phyloP scores from a whole-genome alignment of 2,329 filamentous ascomycete genomes.

The Epichloe aotearoae region DNA sequence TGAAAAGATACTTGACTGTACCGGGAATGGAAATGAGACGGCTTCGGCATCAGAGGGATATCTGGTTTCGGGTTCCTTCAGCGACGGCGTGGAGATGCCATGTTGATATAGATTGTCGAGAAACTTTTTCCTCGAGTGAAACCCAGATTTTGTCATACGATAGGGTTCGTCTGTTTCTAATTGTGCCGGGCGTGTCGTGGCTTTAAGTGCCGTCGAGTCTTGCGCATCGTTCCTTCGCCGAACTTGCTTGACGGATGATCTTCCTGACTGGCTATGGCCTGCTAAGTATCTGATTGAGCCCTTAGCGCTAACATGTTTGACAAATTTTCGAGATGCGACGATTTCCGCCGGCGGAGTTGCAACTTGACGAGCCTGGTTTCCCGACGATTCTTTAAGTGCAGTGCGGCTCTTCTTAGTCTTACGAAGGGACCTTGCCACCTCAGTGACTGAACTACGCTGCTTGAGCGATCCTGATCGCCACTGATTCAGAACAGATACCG shows the following conservation, averaged over 20 bases:
- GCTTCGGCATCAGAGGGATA: not conserved
- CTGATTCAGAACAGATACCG: constrained; percentile 34
- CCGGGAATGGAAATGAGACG: not conserved
- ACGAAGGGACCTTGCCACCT: constrained; percentile 8
- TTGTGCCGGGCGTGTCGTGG: constrained; percentile 33
- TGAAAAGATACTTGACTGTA: not conserved
- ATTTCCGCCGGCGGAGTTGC: not conserved
- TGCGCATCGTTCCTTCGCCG: not conserved
- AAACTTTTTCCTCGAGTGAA: constrained; percentile 37
- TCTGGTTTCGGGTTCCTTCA: not conserved
- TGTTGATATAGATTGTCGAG: constrained; percentile 42
- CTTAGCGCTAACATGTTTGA: constrained; percentile 16
- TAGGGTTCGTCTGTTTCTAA: constrained; percentile 34
- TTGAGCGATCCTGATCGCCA: constrained; percentile 43
- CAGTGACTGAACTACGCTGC: constrained; percentile 24
- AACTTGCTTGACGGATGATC: not conserved
- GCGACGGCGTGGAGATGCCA: constrained; percentile 6
- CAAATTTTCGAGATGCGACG: constrained; percentile 12
- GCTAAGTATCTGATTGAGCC: constrained; percentile 16
- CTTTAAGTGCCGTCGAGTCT: not conserved
- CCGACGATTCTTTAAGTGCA: constrained; percentile 12
- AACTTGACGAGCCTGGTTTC: constrained; percentile 7
- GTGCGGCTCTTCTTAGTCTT: constrained; percentile 1
- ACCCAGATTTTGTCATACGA: constrained; percentile 23
- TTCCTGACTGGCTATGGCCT: not conserved